Evolutionary conservation across 371 early-diverging fungal genomes (phyloP).

Genomic region (Nematocida sp.): DNA sequence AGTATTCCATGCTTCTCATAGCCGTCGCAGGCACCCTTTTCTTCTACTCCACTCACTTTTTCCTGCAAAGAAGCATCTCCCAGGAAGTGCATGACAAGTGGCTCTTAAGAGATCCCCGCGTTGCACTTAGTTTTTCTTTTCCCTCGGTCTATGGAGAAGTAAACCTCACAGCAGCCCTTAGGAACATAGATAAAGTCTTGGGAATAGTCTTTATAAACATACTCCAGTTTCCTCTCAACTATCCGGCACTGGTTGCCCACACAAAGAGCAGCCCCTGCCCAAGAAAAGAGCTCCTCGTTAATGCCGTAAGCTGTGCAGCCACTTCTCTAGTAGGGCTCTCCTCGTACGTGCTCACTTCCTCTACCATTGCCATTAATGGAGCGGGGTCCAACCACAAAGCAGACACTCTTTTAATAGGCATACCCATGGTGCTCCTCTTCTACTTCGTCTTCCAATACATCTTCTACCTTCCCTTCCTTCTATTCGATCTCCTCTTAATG

Average conservation of each 20-base stretch:
- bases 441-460: neutral
- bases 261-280: neutral
- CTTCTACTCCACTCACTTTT: neutral
- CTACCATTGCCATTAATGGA: slow-evolving; percentile 11
- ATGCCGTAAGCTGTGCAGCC: slow-evolving; percentile 9
- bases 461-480: slow-evolving; percentile 24
- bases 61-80: no score
- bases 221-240: slow-evolving; percentile 46
- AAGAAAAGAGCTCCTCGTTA: slow-evolving; percentile 30
- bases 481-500: slow-evolving; percentile 13
- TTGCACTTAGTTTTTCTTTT: neutral
- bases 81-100: neutral
- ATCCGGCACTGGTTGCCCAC: neutral
- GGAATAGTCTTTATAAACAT: slow-evolving; percentile 17
- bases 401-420: slow-evolving; percentile 4
- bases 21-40: neutral
- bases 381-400: slow-evolving; percentile 1
- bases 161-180: neutral
- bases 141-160: neutral
- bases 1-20: slow-evolving; percentile 24
- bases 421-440: neutral
- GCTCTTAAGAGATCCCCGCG: slow-evolving; percentile 11
- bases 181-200: neutral
- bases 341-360: slow-evolving; percentile 2
- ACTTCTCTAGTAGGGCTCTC: slow-evolving; percentile 14